Conservation (phyloP, 495 filamentous ascomycete genomes). For the Lineolata rhizophorae region DNA sequence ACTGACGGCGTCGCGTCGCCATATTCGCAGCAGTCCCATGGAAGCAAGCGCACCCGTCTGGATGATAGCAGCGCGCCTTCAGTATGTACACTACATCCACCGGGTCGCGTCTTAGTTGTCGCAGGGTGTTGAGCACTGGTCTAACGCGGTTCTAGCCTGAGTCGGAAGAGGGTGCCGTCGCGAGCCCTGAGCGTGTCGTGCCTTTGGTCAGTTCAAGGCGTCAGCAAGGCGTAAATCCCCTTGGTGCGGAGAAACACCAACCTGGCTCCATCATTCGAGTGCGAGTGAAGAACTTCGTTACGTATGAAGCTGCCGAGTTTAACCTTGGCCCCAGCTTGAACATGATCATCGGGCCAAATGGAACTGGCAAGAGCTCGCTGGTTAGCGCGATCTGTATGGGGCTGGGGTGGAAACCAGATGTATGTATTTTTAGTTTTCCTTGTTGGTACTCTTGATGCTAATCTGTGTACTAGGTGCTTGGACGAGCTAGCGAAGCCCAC, state of each 20-base stretch:
- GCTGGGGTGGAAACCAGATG: constrained; percentile 60
- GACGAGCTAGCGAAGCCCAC: constrained; percentile 61
- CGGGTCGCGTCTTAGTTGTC: not conserved
- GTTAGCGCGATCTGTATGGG: constrained; percentile 95
- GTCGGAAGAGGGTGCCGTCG: too few species aligned
- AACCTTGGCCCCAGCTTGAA: constrained; percentile 80
- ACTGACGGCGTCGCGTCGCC: constrained; percentile 1
- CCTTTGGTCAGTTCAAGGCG: too few species aligned
- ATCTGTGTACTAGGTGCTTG: too few species aligned
- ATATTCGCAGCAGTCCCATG: constrained; percentile 2
- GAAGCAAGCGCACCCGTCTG: constrained; percentile 13
- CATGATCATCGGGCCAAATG: constrained; percentile 97
- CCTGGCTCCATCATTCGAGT: constrained; percentile 82
- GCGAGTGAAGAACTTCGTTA: constrained; percentile 79
- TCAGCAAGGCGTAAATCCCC: too few species aligned
- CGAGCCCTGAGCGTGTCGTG: too few species aligned
- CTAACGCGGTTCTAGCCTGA: too few species aligned
- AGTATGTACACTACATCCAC: constrained; percentile 7
- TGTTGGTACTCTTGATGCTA: too few species aligned
- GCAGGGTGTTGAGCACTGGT: too few species aligned
- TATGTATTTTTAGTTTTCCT: too few species aligned
- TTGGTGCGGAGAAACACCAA: constrained; percentile 25
- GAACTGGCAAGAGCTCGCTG: constrained; percentile 91
- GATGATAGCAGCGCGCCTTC: too few species aligned
- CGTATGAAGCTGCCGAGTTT: constrained; percentile 79